Percentiles rank a stretch among this genome's conserved stretches.
These are phyloP conservation scores for Hypoxylon sp. DNA, from an alignment of 2,329 filamentous ascomycete genomes.

Conservation along the genomic window DNA sequence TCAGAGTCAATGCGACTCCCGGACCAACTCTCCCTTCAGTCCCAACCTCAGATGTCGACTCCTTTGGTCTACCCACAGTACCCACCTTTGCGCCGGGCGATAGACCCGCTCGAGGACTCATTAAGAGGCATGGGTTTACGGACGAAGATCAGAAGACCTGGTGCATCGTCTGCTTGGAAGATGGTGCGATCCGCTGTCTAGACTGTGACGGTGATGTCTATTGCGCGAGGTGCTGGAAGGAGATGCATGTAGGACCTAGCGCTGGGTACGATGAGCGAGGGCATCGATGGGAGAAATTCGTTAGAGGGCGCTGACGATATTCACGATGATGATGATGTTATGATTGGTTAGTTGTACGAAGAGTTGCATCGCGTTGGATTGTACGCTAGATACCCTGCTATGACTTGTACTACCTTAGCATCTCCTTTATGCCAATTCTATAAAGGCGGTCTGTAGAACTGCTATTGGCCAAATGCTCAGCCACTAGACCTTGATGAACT, in stretches of 20 bases:
- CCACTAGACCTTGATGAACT: constrained; percentile 2
- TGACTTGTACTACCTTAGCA: not conserved
- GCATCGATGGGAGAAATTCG: constrained; percentile 77
- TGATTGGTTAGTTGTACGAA: constrained; percentile 14
- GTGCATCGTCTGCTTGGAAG: constrained; percentile 87
- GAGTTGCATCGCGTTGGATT: constrained; percentile 10
- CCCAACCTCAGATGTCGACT: constrained; percentile 53
- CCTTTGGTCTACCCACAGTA: constrained; percentile 64
- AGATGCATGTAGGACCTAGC: constrained; percentile 80
- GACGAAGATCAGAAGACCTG: constrained; percentile 82
- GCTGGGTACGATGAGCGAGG: constrained; percentile 79
- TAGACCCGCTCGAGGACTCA: constrained; percentile 58
- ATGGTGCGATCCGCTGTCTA: constrained; percentile 79
- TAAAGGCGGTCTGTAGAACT: not conserved
- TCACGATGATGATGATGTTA: not conserved
- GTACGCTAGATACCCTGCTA: constrained; percentile 22
- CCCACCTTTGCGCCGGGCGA: constrained; percentile 66
- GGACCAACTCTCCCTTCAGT: constrained; percentile 48
- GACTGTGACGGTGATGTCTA: constrained; percentile 82
- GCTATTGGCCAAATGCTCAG: constrained; percentile 5
- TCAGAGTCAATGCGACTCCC: constrained; percentile 57
- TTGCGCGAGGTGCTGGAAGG: constrained; percentile 83
- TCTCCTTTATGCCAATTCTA: not conserved
- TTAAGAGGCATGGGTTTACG: constrained; percentile 64
- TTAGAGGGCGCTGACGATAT: constrained; percentile 44